These are phyloP conservation scores for Podospora tetraspora DNA, from an alignment of 495 filamentous ascomycete species.

Conservation along the genomic window DNA sequence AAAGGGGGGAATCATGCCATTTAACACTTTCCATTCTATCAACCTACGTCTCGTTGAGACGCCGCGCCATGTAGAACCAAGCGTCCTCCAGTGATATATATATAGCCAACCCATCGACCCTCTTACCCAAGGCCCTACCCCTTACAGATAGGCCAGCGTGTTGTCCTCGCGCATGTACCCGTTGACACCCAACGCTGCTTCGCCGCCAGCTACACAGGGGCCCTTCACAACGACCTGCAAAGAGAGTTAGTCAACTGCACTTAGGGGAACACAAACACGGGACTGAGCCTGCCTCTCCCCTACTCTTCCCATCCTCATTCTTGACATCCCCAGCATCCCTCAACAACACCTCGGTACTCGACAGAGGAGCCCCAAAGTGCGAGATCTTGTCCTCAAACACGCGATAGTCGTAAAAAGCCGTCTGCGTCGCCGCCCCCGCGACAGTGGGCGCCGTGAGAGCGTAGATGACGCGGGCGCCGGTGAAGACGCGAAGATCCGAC, in stretches of 20 bases:
- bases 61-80: not conserved
- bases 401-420: conserved; percentile 82
- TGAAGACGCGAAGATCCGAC: conserved; percentile 74
- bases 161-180: conserved; percentile 51
- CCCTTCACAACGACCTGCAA: conserved; percentile 58
- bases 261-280: not conserved
- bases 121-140: not conserved
- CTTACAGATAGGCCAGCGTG: conserved; percentile 46
- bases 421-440: conserved; percentile 80
- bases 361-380: conserved; percentile 81
- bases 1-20: not conserved
- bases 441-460: conserved; percentile 75
- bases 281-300: conserved; percentile 54
- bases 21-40: not conserved
- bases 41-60: not conserved
- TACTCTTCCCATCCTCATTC: conserved; percentile 51
- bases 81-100: not conserved
- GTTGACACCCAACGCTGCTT: conserved; percentile 53
- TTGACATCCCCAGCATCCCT: conserved; percentile 54
- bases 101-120: not conserved
- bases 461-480: conserved; percentile 75
- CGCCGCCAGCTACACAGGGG: conserved; percentile 59
- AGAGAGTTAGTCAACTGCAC: not conserved
- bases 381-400: conserved; percentile 49
- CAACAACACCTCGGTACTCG: conserved; percentile 71